Evolutionary conservation across 257 asterid species (phyloP).

Genomic region (Cordia subcordata): DNA sequence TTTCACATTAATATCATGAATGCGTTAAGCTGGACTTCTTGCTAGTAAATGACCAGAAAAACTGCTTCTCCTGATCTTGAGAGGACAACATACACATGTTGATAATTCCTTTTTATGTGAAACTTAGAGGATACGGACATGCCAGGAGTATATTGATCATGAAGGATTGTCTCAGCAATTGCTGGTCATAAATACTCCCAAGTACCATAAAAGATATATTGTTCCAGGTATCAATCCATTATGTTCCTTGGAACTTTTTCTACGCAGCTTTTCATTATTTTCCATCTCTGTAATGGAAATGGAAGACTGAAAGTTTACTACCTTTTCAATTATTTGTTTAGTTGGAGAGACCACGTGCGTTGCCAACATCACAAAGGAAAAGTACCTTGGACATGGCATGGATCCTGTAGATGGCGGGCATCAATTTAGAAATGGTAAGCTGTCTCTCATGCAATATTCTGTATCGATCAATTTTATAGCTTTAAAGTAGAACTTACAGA

Average conservation of each 20-base stretch:
- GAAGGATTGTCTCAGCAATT: conserved; percentile 94
- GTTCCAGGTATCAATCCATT: conserved; percentile 57
- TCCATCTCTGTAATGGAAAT: not conserved
- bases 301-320: not conserved
- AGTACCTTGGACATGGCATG: conserved; percentile 55
- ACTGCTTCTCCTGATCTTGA: not conserved
- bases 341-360: conserved; percentile 76
- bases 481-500: no score
- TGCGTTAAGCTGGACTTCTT: not conserved
- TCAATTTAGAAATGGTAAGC: conserved; percentile 66
- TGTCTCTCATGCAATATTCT: not conserved
- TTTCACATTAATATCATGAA: not conserved
- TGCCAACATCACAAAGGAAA: conserved; percentile 43
- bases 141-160: conserved; percentile 76
- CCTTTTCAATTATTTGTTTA: conserved; percentile 12
- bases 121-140: conserved; percentile 72
- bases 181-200: conserved; percentile 76
- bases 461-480: not conserved
- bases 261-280: not conserved
- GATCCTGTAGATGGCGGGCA: conserved; percentile 71
- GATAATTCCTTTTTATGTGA: conserved; percentile 14
- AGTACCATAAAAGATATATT: conserved; percentile 73
- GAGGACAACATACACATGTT: no score
- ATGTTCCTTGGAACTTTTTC: not conserved
- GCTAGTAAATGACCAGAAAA: no score